phyloP scores from a whole-genome alignment of 352 stramenopile genomes.

The Globisporangium cylindrosporum region DNA sequence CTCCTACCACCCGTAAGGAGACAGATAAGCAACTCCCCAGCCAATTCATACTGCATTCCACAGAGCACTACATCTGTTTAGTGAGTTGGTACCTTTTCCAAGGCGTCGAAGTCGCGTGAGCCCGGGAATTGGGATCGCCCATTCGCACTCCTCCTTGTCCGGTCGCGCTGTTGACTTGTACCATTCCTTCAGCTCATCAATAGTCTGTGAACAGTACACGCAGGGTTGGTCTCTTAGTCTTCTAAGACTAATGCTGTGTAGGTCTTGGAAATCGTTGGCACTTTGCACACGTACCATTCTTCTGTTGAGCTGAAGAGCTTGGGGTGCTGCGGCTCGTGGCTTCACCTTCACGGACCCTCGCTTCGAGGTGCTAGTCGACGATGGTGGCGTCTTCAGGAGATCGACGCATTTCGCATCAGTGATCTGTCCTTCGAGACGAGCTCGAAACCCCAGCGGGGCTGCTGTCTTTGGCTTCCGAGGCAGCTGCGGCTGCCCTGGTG shows the following conservation, averaged over 20 bases:
- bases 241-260: not conserved
- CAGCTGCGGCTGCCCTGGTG: not conserved
- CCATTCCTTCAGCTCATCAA: conserved; percentile 10
- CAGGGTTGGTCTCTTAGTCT: not conserved
- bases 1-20: not conserved
- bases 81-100: conserved; percentile 1
- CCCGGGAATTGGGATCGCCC: not conserved
- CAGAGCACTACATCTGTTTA: too few species aligned
- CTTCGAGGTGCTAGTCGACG: not conserved
- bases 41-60: too few species aligned
- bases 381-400: not conserved
- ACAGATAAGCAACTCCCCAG: too few species aligned
- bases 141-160: not conserved
- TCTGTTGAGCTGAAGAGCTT: conserved; percentile 3
- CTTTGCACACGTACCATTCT: conserved; percentile 1
- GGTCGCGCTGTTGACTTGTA: not conserved
- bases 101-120: conserved; percentile 11
- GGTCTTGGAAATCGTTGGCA: not conserved
- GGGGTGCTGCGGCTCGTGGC: not conserved
- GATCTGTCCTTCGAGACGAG: conserved; percentile 8
- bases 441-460: not conserved
- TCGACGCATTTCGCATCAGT: not conserved
- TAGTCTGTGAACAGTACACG: not conserved
- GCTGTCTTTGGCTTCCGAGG: not conserved
- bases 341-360: not conserved